Conservation (phyloP, 495 filamentous ascomycete species). For the Neurospora sp. region DNA sequence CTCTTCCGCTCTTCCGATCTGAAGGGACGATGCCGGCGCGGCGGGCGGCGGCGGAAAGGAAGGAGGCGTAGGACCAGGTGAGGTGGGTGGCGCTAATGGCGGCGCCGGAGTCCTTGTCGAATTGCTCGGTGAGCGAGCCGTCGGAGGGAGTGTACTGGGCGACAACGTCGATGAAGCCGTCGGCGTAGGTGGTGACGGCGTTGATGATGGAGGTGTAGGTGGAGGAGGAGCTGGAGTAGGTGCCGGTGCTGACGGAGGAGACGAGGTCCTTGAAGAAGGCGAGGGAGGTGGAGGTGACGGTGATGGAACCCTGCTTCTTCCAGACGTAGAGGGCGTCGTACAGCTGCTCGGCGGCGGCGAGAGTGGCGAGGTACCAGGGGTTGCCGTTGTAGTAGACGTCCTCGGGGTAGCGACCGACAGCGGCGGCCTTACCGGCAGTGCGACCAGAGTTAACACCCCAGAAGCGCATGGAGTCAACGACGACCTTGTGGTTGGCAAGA, state of each 20-base stretch:
- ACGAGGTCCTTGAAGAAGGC: conserved; percentile 48
- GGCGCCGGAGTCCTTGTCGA: conserved; percentile 37
- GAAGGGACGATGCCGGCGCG: conserved; percentile 40
- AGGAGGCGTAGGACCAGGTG: conserved; percentile 62
- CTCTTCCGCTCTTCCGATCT: too few species aligned
- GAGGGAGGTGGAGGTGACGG: conserved; percentile 42
- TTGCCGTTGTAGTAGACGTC: conserved; percentile 59
- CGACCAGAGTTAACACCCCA: conserved; percentile 49
- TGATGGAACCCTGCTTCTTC: conserved; percentile 41
- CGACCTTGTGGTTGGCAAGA: conserved; percentile 53
- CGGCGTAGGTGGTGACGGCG: conserved; percentile 51
- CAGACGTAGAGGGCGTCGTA: conserved; percentile 56
- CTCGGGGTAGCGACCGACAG: conserved; percentile 60
- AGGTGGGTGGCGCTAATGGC: conserved; percentile 49
- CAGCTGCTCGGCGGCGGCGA: conserved; percentile 55
- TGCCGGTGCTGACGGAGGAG: conserved; percentile 37
- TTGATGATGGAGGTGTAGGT: conserved; percentile 42
- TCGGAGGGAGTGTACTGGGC: conserved; percentile 36
- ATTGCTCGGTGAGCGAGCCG: conserved; percentile 55
- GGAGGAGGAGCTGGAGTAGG: conserved; percentile 34
- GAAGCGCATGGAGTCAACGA: conserved; percentile 54
- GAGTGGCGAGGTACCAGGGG: conserved; percentile 56
- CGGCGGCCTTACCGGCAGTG: conserved; percentile 40
- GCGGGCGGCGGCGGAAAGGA: conserved; percentile 46
- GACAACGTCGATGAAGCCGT: conserved; percentile 50